Percentiles rank a stretch among this genome's conserved stretches.
Conservation (phyloP, 179 eudicot genomes). For the Silene noctiflora region DNA sequence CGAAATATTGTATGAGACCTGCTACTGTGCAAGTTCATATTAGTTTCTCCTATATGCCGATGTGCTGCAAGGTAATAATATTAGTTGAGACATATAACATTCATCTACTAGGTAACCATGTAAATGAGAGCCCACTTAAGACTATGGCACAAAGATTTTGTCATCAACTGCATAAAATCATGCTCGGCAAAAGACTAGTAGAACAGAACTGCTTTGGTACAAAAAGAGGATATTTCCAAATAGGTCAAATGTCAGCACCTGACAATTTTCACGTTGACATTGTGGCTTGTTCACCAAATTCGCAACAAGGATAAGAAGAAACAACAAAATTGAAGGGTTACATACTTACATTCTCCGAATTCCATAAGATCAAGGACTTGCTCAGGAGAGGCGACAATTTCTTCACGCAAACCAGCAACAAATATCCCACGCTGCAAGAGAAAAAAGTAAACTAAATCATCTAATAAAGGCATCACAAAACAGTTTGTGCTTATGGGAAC, state of each 20-base stretch:
- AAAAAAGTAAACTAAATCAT: constrained; percentile 4
- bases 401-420: constrained; percentile 96
- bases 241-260: constrained; percentile 1
- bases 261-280: neutral
- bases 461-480: neutral
- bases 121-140: constrained; percentile 1
- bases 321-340: constrained; percentile 24
- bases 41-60: constrained; percentile 95
- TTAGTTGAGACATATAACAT: constrained; percentile 11
- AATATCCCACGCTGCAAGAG: constrained; percentile 76
- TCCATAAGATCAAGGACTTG: constrained; percentile 91
- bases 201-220: constrained; percentile 5
- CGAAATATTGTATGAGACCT: constrained; percentile 97
- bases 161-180: neutral
- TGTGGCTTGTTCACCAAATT: neutral
- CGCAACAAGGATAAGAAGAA: constrained; percentile 14
- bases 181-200: neutral
- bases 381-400: constrained; percentile 89
- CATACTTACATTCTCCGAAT: constrained; percentile 85
- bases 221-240: neutral
- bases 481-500: neutral
- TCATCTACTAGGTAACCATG: constrained; percentile 11
- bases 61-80: constrained; percentile 53
- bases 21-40: constrained; percentile 92
- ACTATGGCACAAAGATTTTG: neutral